Conservation (phyloP, 1,284 basidiomycete species). For the Golubevia sp. region DNA sequence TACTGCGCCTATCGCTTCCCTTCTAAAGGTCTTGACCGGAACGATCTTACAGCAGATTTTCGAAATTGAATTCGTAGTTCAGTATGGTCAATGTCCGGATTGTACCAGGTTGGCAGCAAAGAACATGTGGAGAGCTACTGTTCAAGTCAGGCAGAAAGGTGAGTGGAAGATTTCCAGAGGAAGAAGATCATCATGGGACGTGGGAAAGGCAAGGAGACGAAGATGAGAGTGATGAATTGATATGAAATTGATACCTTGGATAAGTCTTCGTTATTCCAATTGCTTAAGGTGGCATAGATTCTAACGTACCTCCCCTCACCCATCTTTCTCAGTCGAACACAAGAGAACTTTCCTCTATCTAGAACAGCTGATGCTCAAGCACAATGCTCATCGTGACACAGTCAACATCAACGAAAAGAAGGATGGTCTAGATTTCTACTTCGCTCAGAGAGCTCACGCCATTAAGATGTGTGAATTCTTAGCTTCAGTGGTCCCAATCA, state of each 20-base stretch:
- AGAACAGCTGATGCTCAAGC: conserved; percentile 60
- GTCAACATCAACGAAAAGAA: conserved; percentile 53
- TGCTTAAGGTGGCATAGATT: not conserved
- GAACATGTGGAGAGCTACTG: conserved; percentile 56
- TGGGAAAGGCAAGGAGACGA: too few species aligned
- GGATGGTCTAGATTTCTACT: conserved; percentile 60
- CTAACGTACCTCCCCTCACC: too few species aligned
- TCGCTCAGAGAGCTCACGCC: conserved; percentile 53
- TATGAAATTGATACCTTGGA: too few species aligned
- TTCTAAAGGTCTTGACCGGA: conserved; percentile 36
- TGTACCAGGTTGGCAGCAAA: conserved; percentile 58
- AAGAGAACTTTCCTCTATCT: conserved; percentile 61
- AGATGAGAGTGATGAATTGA: too few species aligned
- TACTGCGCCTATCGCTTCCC: not conserved
- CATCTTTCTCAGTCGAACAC: conserved; percentile 35
- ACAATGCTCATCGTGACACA: conserved; percentile 59
- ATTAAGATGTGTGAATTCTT: conserved; percentile 61
- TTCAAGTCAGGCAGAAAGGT: conserved; percentile 56
- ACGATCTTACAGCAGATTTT: conserved; percentile 60
- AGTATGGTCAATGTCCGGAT: conserved; percentile 60
- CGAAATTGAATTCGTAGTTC: conserved; percentile 59
- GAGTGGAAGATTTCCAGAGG: not conserved
- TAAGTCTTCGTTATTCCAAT: too few species aligned
- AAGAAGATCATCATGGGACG: too few species aligned
- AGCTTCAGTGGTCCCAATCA: conserved; percentile 52